phyloP scores from a whole-genome alignment of 2,329 filamentous ascomycete species.

The Arachnomyces sp. region DNA sequence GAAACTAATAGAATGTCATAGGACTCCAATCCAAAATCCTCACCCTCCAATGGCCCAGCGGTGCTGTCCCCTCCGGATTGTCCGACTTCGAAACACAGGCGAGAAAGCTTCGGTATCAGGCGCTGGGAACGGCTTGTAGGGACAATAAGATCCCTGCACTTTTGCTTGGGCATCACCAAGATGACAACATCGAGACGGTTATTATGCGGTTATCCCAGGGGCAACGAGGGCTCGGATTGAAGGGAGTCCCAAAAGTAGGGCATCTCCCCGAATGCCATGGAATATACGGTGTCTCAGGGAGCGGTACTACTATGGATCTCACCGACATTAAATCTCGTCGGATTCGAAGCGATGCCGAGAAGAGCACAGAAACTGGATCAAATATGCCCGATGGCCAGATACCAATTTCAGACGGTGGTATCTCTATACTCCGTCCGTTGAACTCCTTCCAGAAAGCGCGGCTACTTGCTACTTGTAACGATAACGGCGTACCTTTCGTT shows the following conservation, averaged over 20 bases:
- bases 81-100: constrained; percentile 70
- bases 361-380: background rate
- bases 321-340: constrained; percentile 1
- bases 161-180: constrained; percentile 75
- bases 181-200: constrained; percentile 87
- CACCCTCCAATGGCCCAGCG: constrained; percentile 45
- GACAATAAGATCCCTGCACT: constrained; percentile 48
- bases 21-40: constrained; percentile 29
- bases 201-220: constrained; percentile 66
- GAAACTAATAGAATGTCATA: constrained; percentile 12
- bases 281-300: constrained; percentile 61
- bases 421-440: constrained; percentile 30
- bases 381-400: background rate
- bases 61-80: constrained; percentile 32
- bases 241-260: constrained; percentile 56
- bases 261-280: constrained; percentile 80
- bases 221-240: constrained; percentile 61
- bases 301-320: constrained; percentile 42
- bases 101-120: constrained; percentile 63
- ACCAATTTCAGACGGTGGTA: constrained; percentile 25
- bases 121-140: constrained; percentile 55
- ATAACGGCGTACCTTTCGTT: constrained; percentile 63
- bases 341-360: constrained; percentile 2
- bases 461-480: constrained; percentile 57
- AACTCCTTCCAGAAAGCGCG: constrained; percentile 56